A percentile compares a stretch with the other conserved stretches of the same genome.
These are phyloP conservation scores for Dendrocalamus sinicus DNA, from an alignment of 176 grass and related monocot species.

Conservation along the genomic window DNA sequence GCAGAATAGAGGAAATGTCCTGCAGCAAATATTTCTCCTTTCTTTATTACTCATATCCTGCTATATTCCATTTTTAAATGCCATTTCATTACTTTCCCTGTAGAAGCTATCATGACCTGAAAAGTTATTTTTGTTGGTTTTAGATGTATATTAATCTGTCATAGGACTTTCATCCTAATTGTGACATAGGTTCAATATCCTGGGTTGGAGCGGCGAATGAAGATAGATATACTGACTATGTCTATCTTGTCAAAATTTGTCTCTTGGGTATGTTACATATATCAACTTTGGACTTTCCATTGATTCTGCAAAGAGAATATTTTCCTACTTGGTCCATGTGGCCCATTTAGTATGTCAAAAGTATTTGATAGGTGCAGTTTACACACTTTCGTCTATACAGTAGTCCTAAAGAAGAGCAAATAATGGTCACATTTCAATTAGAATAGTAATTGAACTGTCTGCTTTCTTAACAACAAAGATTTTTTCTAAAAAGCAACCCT, in stretches of 20 bases:
- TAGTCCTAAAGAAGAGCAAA: not conserved
- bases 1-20: conserved; percentile 8
- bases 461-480: conserved; percentile 21
- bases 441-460: not conserved
- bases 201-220: conserved; percentile 89
- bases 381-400: conserved; percentile 7
- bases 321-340: conserved; percentile 9
- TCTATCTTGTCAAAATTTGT: conserved; percentile 80
- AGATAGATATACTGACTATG: conserved; percentile 95
- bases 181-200: conserved; percentile 85
- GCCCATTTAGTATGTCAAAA: not conserved
- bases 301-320: conserved; percentile 18
- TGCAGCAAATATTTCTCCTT: conserved; percentile 9
- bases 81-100: not conserved
- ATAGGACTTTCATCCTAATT: conserved; percentile 26
- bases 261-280: conserved; percentile 68
- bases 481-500: conserved; percentile 14
- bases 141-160: conserved; percentile 32
- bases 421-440: conserved; percentile 9
- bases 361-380: not conserved
- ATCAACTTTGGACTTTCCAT: not conserved
- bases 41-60: conserved; percentile 4
- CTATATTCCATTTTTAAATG: conserved; percentile 16
- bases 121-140: conserved; percentile 13
- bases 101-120: not conserved